Base-by-base conservation (phyloP, 257 asterid species). In the Solanum etuberosum region DNA sequence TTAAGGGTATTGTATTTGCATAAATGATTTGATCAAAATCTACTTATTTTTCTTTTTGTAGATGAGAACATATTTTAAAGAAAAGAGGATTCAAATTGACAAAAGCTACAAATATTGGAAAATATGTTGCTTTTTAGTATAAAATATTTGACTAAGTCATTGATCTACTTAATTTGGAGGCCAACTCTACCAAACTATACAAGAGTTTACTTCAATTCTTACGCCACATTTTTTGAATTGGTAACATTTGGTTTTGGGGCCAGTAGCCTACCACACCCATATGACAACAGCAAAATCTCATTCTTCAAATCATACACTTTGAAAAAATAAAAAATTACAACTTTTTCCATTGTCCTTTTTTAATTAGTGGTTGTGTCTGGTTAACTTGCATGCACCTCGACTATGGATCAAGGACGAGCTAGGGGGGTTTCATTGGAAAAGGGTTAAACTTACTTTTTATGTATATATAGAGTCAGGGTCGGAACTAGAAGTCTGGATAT, bases 251-350 rank as follows among this genome's bases (percentile, higher is more conserved):
- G 93, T 89, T 89, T 54, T 23, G 77, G 86, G 90, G 98, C 94
- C 74, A 95, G 97, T 95, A 86, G 94, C 98, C 98, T 93, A 93
- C 98, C 95, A 73, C 92, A 94, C 88, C 95, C 91, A 90, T 88
- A 90, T 88, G 63, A 71, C 90, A 83, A 57, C 83, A 59, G 3
- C 78, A 87, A 80, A 89, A 83, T 88, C 88, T 77, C 48, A 25
- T 63, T 87, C 7, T 31, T 83, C 80, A 54, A 84, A 83, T 54
- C 37, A 57, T 70, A 21, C 9, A 34, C 27, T 29, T 40, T 9
- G n/a, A 85, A 77, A 31, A 27, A 78, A 43, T 8, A 27, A 29
- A 29, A 20, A 46, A 18, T 16, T 27, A 27, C 3, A 80, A 80
- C 25, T 80, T 46, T 76, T 7, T n/a, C 23, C 4, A 23, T 74